Percentiles rank a stretch among this genome's conserved stretches.
phyloP scores from a whole-genome alignment of 495 filamentous ascomycete species.

The Acidomyces sp. region DNA sequence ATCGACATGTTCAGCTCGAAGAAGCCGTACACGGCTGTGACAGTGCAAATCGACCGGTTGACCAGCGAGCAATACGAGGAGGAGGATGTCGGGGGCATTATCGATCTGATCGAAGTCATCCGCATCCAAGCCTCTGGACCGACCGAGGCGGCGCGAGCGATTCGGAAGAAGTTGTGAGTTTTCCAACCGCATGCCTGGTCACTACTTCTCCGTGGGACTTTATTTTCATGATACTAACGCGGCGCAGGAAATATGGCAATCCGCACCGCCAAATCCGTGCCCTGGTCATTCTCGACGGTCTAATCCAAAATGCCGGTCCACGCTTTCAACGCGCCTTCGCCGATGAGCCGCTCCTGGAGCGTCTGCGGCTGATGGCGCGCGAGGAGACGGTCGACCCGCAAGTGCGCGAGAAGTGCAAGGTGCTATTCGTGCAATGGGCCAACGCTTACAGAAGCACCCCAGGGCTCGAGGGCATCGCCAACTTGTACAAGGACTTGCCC shows the following conservation, averaged over 20 bases:
- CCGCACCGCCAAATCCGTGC: conserved; percentile 83
- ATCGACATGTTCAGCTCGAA: conserved; percentile 37
- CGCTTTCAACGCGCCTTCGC: conserved; percentile 79
- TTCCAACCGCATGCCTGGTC: background rate
- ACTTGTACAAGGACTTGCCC: conserved; percentile 67
- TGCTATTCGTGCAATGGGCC: conserved; percentile 82
- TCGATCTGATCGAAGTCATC: conserved; percentile 87
- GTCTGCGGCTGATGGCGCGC: conserved; percentile 74
- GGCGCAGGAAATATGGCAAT: conserved; percentile 74
- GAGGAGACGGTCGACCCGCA: conserved; percentile 72
- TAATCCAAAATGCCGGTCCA: conserved; percentile 87
- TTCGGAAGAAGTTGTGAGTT: conserved; percentile 86
- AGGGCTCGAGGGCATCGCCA: conserved; percentile 67
- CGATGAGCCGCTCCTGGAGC: conserved; percentile 87
- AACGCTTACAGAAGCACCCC: conserved; percentile 64
- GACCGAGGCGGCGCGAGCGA: conserved; percentile 76
- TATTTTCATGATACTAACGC: conserved; percentile 3
- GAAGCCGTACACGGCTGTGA: conserved; percentile 89
- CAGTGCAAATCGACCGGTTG: conserved; percentile 83
- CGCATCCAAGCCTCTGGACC: conserved; percentile 80
- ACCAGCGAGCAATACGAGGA: conserved; percentile 82
- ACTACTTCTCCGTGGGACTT: background rate
- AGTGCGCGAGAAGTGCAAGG: conserved; percentile 73
- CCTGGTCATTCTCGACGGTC: conserved; percentile 77
- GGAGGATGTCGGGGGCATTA: conserved; percentile 81